phyloP scores from a whole-genome alignment of 2,329 filamentous ascomycete genomes.

The Teratosphaeria viscida region DNA sequence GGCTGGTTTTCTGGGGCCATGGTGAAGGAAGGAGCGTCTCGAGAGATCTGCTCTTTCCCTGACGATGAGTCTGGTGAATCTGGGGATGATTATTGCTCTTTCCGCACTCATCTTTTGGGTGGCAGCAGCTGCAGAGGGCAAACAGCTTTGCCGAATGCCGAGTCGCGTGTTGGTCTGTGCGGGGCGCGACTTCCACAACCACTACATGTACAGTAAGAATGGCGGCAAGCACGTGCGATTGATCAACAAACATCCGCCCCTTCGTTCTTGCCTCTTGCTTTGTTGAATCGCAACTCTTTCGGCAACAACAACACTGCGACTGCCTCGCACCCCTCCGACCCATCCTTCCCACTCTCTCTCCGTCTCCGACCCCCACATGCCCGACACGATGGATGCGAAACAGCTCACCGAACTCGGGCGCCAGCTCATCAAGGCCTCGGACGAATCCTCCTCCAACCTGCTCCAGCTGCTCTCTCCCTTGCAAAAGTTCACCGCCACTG shows the following conservation, averaged over 20 bases:
- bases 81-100: not conserved
- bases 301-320: not conserved
- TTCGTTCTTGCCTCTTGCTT: not conserved
- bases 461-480: constrained; percentile 68
- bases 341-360: not conserved
- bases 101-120: not conserved
- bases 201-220: not conserved
- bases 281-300: not conserved
- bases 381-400: constrained; percentile 58
- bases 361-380: not conserved
- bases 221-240: not conserved
- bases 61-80: not conserved
- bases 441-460: constrained; percentile 61
- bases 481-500: constrained; percentile 69
- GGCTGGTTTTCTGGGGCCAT: not conserved
- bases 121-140: not conserved
- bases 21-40: not conserved
- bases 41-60: not conserved
- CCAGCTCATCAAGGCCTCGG: constrained; percentile 68
- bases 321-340: too few species aligned
- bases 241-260: not conserved
- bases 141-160: not conserved
- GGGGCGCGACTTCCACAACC: not conserved
- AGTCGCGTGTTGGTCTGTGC: not conserved
- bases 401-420: constrained; percentile 69